Conservation (phyloP, 306 rosid genomes). For the Glycine latifolia region DNA sequence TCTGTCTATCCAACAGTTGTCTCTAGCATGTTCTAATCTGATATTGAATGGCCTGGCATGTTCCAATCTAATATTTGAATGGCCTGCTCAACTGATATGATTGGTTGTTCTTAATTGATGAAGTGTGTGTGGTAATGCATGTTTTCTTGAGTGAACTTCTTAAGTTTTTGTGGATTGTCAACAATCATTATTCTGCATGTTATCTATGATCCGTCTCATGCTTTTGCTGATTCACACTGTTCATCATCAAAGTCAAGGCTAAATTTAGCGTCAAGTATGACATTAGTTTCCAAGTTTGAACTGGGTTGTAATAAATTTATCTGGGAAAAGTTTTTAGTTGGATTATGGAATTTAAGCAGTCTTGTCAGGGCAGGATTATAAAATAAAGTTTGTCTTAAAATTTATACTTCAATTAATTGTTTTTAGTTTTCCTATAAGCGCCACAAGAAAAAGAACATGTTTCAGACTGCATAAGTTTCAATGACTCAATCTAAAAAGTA, state of each 20-base stretch:
- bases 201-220: neutral
- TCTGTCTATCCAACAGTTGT: neutral
- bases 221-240: neutral
- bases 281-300: neutral
- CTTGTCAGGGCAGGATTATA: constrained; percentile 20
- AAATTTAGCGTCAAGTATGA: neutral
- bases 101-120: constrained; percentile 23
- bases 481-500: neutral
- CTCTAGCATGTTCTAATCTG: neutral
- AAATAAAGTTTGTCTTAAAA: neutral
- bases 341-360: constrained; percentile 21
- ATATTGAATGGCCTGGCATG: neutral
- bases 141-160: neutral
- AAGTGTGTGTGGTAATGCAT: too few relatives aligned
- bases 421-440: neutral
- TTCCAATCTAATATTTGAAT: constrained; percentile 19
- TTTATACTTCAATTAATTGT: constrained; percentile 5
- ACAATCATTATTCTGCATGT: constrained; percentile 11
- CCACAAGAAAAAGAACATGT: neutral
- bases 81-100: constrained; percentile 26
- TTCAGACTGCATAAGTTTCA: constrained; percentile 9
- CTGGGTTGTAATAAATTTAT: constrained; percentile 17
- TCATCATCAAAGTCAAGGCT: neutral
- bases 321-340: neutral
- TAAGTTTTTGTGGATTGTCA: constrained; percentile 9